Percentiles rank a stretch among this genome's conserved stretches.
Evolutionary conservation across 2,329 filamentous ascomycete genomes (phyloP).

Genomic region (Juglanconis oblonga): DNA sequence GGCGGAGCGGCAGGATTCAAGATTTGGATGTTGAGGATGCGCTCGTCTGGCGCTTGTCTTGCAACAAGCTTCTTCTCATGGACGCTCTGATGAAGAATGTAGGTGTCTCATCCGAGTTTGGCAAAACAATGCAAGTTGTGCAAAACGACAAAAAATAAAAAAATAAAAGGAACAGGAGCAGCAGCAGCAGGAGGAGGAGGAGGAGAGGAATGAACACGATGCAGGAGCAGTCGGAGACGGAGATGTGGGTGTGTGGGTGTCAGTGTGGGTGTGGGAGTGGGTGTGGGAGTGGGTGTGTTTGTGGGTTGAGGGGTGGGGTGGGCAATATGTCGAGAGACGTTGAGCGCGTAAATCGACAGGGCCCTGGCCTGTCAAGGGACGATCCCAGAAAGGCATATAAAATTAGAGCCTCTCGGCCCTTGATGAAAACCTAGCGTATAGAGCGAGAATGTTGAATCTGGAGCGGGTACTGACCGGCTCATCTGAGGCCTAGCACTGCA

Average conservation of each 20-base stretch:
- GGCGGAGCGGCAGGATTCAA: constrained; percentile 23
- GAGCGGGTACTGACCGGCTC: constrained; percentile 44
- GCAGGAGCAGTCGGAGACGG: constrained; percentile 17
- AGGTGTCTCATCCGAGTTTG: constrained; percentile 6
- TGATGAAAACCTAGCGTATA: constrained; percentile 35
- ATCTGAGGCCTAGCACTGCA: constrained; percentile 36
- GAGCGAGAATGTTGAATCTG: constrained; percentile 33
- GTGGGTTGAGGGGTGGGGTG: constrained; percentile 32
- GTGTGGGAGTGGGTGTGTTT: constrained; percentile 20
- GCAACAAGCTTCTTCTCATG: constrained; percentile 26
- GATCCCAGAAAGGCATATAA: constrained; percentile 36
- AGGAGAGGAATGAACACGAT: constrained; percentile 17
- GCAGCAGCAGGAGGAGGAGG: constrained; percentile 16
- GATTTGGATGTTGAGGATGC: background rate
- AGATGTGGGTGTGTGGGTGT: constrained; percentile 20
- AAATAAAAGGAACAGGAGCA: constrained; percentile 17
- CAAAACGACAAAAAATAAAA: constrained; percentile 7
- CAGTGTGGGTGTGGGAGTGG: constrained; percentile 18
- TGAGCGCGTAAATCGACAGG: constrained; percentile 40
- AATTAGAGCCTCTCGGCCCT: constrained; percentile 43
- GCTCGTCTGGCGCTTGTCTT: constrained; percentile 34
- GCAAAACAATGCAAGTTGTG: constrained; percentile 5
- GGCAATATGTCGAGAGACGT: constrained; percentile 36
- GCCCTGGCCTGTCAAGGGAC: constrained; percentile 42
- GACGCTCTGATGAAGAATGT: constrained; percentile 4